These are phyloP conservation scores for Knoxdaviesia capensis DNA, from an alignment of 2,329 filamentous ascomycete genomes.

Conservation along the genomic window DNA sequence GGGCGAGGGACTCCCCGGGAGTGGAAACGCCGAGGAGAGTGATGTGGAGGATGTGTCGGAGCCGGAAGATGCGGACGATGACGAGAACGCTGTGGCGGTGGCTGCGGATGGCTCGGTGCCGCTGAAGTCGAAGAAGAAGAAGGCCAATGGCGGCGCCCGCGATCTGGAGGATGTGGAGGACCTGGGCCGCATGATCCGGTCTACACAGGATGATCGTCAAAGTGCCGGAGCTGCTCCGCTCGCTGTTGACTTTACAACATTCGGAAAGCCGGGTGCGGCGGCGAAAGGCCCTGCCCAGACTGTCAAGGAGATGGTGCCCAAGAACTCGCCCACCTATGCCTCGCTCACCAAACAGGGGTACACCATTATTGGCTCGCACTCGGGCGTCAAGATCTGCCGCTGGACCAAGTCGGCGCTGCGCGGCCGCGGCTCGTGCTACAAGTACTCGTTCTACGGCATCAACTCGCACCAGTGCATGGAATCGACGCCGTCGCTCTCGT, in stretches of 20 bases:
- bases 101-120: constrained; percentile 14
- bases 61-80: constrained; percentile 30
- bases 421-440: constrained; percentile 89
- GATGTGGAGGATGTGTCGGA: constrained; percentile 52
- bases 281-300: constrained; percentile 19
- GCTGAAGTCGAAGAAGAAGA: constrained; percentile 22
- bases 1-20: constrained; percentile 51
- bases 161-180: constrained; percentile 69
- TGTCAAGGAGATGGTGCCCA: constrained; percentile 86
- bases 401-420: constrained; percentile 96
- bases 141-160: constrained; percentile 11
- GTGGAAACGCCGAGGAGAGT: constrained; percentile 68
- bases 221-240: constrained; percentile 24
- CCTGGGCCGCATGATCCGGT: constrained; percentile 44
- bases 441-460: constrained; percentile 94
- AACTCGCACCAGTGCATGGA: constrained; percentile 97
- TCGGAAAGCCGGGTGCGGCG: constrained; percentile 29
- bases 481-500: constrained; percentile 83
- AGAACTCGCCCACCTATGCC: constrained; percentile 69
- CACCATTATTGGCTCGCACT: constrained; percentile 84
- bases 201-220: constrained; percentile 11
- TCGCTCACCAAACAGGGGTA: constrained; percentile 93
- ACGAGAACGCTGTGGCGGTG: constrained; percentile 26
- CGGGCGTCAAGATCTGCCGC: constrained; percentile 90
- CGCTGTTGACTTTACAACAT: constrained; percentile 74